Percentiles rank a stretch among this genome's conserved stretches.
These are phyloP conservation scores for Neoboletus subvelutipes DNA, from an alignment of 768 basidiomycete species.

Conservation along the genomic window DNA sequence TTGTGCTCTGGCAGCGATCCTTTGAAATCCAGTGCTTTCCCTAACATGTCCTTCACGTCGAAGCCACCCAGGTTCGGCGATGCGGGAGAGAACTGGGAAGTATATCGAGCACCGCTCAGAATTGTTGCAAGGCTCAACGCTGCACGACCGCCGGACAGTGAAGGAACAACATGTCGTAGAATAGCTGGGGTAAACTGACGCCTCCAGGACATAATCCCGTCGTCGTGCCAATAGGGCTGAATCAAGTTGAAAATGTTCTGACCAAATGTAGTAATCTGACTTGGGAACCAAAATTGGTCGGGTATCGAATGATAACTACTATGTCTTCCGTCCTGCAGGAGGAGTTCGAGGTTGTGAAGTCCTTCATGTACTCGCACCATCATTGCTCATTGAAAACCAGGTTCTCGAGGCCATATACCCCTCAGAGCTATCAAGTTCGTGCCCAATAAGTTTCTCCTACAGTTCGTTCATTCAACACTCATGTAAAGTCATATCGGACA, in stretches of 20 bases:
- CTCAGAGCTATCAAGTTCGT: slow-evolving; percentile 88
- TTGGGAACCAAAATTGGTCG: slow-evolving; percentile 26
- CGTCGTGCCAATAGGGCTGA: neutral
- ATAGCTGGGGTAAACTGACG: slow-evolving; percentile 12
- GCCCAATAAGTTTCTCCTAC: slow-evolving; percentile 32
- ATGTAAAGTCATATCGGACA: slow-evolving; percentile 79
- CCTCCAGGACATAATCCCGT: slow-evolving; percentile 22
- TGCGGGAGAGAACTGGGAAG: slow-evolving; percentile 7
- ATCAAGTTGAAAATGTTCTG: slow-evolving; percentile 7
- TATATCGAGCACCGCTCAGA: slow-evolving; percentile 8
- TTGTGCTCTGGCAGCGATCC: slow-evolving; percentile 11
- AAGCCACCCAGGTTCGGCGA: slow-evolving; percentile 4
- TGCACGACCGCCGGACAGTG: neutral
- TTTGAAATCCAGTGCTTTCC: slow-evolving; percentile 16
- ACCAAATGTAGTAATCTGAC: slow-evolving; percentile 15
- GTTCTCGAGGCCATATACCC: slow-evolving; percentile 97
- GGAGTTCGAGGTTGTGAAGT: slow-evolving; percentile 77
- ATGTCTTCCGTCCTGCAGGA: slow-evolving; percentile 74
- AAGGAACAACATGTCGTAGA: slow-evolving; percentile 13
- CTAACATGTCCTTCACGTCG: slow-evolving; percentile 14
- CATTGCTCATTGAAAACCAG: slow-evolving; percentile 38
- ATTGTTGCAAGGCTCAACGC: neutral
- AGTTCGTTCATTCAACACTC: slow-evolving; percentile 45
- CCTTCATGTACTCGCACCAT: slow-evolving; percentile 4
- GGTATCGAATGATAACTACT: slow-evolving; percentile 23